Evolutionary conservation across 106 monocot species (phyloP).

Genomic region (Agapanthus africanus): DNA sequence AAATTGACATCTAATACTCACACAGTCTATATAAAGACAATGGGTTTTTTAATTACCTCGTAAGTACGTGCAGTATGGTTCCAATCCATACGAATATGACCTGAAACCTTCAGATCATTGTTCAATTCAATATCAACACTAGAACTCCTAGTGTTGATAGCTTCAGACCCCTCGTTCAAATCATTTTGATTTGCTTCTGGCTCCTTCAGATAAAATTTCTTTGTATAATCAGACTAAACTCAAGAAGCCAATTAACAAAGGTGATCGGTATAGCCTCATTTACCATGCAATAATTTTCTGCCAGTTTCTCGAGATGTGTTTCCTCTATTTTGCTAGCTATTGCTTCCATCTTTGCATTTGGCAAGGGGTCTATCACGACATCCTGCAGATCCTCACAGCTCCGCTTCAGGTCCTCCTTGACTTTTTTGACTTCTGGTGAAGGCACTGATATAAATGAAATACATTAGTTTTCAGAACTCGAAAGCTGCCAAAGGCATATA

Average conservation of each 20-base stretch:
- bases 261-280: not conserved
- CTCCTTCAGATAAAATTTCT: constrained; percentile 6
- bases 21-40: not conserved
- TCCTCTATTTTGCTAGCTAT: not conserved
- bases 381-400: constrained; percentile 24
- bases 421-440: constrained; percentile 20
- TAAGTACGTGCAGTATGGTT: constrained; percentile 44
- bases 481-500: not conserved
- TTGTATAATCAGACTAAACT: not conserved
- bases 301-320: constrained; percentile 2
- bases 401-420: constrained; percentile 23
- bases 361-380: constrained; percentile 43
- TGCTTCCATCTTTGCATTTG: constrained; percentile 21
- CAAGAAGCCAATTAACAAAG: not conserved
- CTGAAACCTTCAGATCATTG: not conserved
- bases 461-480: not conserved
- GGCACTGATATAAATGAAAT: constrained; percentile 1
- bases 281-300: not conserved
- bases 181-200: not conserved
- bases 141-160: not conserved
- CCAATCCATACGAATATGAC: constrained; percentile 35
- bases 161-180: constrained; percentile 2
- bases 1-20: too few species aligned
- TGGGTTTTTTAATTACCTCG: constrained; percentile 25
- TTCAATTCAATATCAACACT: constrained; percentile 4